Conservation (phyloP, 2,329 filamentous ascomycete species). For the Neonectria coccinea region DNA sequence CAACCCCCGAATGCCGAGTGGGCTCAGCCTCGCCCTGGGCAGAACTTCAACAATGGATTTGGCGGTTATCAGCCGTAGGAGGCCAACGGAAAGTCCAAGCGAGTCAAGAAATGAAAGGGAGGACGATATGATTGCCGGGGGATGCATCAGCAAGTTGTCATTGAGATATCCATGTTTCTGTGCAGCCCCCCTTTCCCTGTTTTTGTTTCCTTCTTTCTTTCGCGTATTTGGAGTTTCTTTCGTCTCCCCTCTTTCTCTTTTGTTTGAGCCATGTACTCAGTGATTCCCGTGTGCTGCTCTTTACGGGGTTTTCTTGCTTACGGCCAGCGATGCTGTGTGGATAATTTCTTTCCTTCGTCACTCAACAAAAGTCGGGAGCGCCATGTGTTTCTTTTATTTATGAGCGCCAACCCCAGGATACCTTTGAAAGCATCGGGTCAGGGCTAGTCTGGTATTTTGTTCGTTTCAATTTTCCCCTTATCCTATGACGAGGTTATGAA, state of each 20-base stretch:
- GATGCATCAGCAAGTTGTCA: conserved; percentile 38
- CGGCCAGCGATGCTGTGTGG: conserved; percentile 39
- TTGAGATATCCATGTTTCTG: conserved; percentile 39
- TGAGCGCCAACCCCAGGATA: conserved; percentile 47
- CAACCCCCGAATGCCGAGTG: conserved; percentile 68
- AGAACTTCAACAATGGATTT: conserved; percentile 72
- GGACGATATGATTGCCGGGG: conserved; percentile 36
- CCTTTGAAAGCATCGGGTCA: conserved; percentile 44
- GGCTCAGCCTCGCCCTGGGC: conserved; percentile 63
- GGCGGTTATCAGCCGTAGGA: conserved; percentile 71
- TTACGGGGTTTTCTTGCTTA: conserved; percentile 44
- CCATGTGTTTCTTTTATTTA: conserved; percentile 44
- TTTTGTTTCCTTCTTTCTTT: conserved; percentile 39
- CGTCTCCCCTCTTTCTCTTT: conserved; percentile 40
- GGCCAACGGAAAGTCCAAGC: conserved; percentile 39
- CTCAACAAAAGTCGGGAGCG: conserved; percentile 44
- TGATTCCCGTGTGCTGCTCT: conserved; percentile 44
- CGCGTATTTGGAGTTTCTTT: conserved; percentile 37
- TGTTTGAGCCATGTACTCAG: conserved; percentile 39
- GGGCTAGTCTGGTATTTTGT: conserved; percentile 42
- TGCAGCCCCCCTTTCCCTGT: conserved; percentile 36
- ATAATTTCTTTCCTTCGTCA: conserved; percentile 36
- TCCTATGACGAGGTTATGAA: conserved; percentile 44
- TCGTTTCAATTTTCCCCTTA: conserved; percentile 36
- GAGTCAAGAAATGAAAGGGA: conserved; percentile 40